phyloP scores from a whole-genome alignment of 2,329 filamentous ascomycete genomes.

The Aspergillus terreus region DNA sequence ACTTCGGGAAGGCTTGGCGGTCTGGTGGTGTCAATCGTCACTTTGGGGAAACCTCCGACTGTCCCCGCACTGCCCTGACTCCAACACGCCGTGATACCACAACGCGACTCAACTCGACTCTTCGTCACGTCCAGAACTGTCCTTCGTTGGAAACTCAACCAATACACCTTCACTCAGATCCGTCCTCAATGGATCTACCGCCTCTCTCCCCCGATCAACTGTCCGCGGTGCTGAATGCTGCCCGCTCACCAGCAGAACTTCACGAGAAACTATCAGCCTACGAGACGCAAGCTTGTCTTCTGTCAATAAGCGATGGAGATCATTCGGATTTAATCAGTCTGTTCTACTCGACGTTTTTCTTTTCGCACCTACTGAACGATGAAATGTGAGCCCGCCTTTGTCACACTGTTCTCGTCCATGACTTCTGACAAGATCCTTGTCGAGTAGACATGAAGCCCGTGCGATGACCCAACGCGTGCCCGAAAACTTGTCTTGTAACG shows the following conservation, averaged over 20 bases:
- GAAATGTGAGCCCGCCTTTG: slow-evolving; percentile 31
- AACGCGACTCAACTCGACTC: background rate
- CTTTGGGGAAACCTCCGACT: slow-evolving; percentile 27
- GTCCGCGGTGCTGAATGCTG: slow-evolving; percentile 23
- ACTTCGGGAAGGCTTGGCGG: slow-evolving; percentile 39
- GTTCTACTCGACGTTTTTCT: slow-evolving; percentile 39
- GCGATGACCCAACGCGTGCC: slow-evolving; percentile 37
- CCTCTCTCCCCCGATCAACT: slow-evolving; percentile 30
- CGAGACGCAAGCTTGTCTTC: slow-evolving; percentile 32
- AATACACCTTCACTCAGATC: background rate
- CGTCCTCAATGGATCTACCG: slow-evolving; percentile 25
- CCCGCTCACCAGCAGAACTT: slow-evolving; percentile 30
- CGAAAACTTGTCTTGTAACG: slow-evolving; percentile 22
- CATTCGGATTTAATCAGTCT: slow-evolving; percentile 30
- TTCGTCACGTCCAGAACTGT: background rate
- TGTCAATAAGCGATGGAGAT: slow-evolving; percentile 18
- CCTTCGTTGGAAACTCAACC: background rate
- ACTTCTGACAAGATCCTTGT: slow-evolving; percentile 2
- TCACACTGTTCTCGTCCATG: slow-evolving; percentile 1
- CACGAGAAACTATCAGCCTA: slow-evolving; percentile 33
- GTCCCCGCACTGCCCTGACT: slow-evolving; percentile 26
- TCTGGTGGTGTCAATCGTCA: slow-evolving; percentile 10
- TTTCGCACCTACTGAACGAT: slow-evolving; percentile 37
- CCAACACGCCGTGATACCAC: background rate
- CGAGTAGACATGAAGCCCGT: slow-evolving; percentile 37